Conservation (phyloP, 345 rosid genomes). For the Cardamine chenopodiifolia region DNA sequence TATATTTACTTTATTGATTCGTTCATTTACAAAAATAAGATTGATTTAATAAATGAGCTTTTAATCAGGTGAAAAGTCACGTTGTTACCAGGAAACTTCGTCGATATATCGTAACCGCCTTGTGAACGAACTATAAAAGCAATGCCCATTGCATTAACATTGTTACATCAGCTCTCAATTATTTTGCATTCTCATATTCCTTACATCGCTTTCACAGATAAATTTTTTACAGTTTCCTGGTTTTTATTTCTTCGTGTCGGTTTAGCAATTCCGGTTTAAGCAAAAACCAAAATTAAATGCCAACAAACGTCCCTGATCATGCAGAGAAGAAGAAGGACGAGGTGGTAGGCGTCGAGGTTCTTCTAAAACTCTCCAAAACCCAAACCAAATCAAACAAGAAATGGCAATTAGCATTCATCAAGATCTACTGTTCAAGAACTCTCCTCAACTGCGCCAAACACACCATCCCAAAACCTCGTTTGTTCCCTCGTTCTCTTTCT, state of each 20-base stretch:
- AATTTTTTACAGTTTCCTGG: not conserved
- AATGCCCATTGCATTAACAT: not conserved
- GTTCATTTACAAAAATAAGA: not conserved
- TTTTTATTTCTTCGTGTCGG: constrained; percentile 2
- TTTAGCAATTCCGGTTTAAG: constrained; percentile 7
- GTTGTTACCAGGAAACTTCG: constrained; percentile 28
- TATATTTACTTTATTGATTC: not conserved
- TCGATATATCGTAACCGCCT: constrained; percentile 11
- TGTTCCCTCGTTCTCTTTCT: constrained; percentile 38
- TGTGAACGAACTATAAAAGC: constrained; percentile 6
- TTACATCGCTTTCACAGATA: constrained; percentile 26
- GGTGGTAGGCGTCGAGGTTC: constrained; percentile 30
- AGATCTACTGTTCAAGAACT: constrained; percentile 58
- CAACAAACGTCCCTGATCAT: constrained; percentile 27
- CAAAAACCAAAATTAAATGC: constrained; percentile 23
- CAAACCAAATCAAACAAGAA: constrained; percentile 42
- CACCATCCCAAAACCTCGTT: not conserved
- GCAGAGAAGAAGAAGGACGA: constrained; percentile 21
- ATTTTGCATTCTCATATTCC: constrained; percentile 1
- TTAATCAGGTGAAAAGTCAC: not conserved
- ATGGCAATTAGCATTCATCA: constrained; percentile 60
- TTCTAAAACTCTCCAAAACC: constrained; percentile 42
- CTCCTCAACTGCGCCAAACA: constrained; percentile 41
- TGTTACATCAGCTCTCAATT: not conserved
- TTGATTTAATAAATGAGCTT: constrained; percentile 6